Evolutionary conservation across 2,329 filamentous ascomycete species (phyloP).

Genomic region (Alternaria longipes): DNA sequence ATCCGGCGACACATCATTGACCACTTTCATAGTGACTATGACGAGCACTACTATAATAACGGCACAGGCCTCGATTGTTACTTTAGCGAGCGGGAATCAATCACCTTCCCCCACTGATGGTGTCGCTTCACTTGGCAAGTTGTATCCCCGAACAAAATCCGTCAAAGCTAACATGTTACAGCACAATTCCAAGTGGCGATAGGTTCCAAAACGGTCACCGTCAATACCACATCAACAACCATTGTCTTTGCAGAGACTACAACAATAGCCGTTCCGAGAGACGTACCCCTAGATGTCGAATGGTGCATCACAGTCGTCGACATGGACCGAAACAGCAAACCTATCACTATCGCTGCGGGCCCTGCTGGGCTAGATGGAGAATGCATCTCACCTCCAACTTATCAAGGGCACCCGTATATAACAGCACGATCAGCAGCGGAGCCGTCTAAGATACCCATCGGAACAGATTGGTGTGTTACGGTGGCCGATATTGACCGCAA

Average conservation of each 20-base stretch:
- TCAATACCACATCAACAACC: neutral
- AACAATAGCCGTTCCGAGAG: neutral
- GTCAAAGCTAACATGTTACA: neutral
- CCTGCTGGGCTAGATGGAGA: constrained; percentile 19
- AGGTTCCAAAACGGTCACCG: neutral
- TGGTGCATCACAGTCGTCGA: constrained; percentile 30
- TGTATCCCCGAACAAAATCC: neutral
- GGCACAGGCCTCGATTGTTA: neutral
- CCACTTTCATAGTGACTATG: constrained; percentile 3
- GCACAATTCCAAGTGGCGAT: neutral
- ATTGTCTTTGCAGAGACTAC: neutral
- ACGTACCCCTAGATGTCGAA: neutral
- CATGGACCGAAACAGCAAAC: constrained; percentile 14
- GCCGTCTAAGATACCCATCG: neutral
- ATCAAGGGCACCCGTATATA: constrained; percentile 18
- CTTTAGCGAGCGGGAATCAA: too few relatives aligned
- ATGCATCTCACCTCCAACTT: constrained; percentile 18
- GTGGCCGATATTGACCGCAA: constrained; percentile 16
- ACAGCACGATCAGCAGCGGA: neutral
- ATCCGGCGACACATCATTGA: neutral
- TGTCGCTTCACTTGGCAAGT: neutral
- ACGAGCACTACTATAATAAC: neutral
- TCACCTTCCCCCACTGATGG: neutral
- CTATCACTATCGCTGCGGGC: constrained; percentile 16
- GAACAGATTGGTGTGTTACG: constrained; percentile 12